These are phyloP conservation scores for Fusarium concolor DNA, from an alignment of 2,329 filamentous ascomycete genomes.

Conservation along the genomic window DNA sequence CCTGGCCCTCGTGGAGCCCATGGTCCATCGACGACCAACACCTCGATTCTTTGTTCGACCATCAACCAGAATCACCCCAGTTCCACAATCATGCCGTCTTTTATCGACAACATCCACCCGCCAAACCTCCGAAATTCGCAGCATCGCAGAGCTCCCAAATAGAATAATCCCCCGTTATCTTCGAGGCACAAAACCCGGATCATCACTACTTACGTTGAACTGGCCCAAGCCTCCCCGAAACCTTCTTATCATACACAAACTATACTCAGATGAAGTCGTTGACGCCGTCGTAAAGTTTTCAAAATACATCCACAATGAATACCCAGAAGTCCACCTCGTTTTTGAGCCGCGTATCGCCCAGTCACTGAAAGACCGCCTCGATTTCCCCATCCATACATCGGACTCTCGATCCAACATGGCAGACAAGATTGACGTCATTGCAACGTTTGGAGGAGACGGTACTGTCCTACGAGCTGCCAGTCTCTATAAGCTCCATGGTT, in stretches of 20 bases:
- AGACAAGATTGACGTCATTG: constrained; percentile 86
- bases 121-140: constrained; percentile 51
- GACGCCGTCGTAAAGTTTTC: constrained; percentile 66
- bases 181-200: constrained; percentile 58
- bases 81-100: constrained; percentile 45
- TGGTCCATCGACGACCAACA: not conserved
- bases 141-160: constrained; percentile 50
- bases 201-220: constrained; percentile 66
- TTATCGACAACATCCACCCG: constrained; percentile 62
- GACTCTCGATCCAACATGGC: constrained; percentile 68
- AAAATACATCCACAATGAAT: constrained; percentile 81
- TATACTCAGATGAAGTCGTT: constrained; percentile 65
- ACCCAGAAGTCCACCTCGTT: constrained; percentile 83
- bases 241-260: constrained; percentile 69
- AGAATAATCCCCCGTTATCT: constrained; percentile 53
- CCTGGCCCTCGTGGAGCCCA: constrained; percentile 23
- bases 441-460: constrained; percentile 87
- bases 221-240: constrained; percentile 67
- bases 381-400: constrained; percentile 78
- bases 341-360: constrained; percentile 82
- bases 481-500: constrained; percentile 79
- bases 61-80: not conserved
- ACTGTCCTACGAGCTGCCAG: constrained; percentile 54
- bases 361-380: constrained; percentile 75
- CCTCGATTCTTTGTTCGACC: constrained; percentile 2